Evolutionary conservation across 176 grass and related monocot species (phyloP), one percentile per base, ranked within the genome.

Genomic region (Carex myosuroides): DNA sequence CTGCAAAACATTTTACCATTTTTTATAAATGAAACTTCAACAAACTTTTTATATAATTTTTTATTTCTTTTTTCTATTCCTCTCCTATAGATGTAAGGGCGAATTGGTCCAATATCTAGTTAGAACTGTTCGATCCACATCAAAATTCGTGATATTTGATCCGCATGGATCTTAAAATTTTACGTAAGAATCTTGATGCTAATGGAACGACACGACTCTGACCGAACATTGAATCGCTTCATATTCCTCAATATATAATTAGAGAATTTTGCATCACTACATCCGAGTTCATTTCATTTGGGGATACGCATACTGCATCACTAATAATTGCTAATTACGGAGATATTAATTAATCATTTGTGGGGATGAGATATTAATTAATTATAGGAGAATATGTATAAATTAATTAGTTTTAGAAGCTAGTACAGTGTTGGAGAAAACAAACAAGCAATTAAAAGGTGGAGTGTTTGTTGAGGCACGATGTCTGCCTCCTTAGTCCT

Each of bases 381-480:
- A 21, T 73, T 22, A 54, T 52, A 44, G 42, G 71, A 54, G 71
- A 54, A 75, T 44, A 44, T 44, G 8, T 56, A 77, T 17, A 12
- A 77, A 48, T 53, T 75, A 30, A 53, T 75, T 54, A 54, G 21
- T 54, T 77, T 57, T 17, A 55, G 48, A 56, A 77, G 72, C 72
- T 5, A 75, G 73, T 78, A 78, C 24, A 57, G 52, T 35, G 50
- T 78, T 55, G 52, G 73, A 78, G 22, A 24, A 78, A 78, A 32
- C 24, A 56, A 78, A 67, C 21, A 82, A 61, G 33, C 61, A 63
- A 63, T 65, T 60, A 53, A 37, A 68, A 64, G 18, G 79, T 63
- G 62, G 80, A 82, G 80, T 82, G 80, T 83, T 69, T 68, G 81
- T 83, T 68, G 81, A 83, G 81, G 60, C 81, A 83, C 81, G 81